Evolutionary conservation across 768 basidiomycete genomes (phyloP), one percentile per base, ranked within the genome.

Genomic region (Porphyrellus cyaneotinctus): DNA sequence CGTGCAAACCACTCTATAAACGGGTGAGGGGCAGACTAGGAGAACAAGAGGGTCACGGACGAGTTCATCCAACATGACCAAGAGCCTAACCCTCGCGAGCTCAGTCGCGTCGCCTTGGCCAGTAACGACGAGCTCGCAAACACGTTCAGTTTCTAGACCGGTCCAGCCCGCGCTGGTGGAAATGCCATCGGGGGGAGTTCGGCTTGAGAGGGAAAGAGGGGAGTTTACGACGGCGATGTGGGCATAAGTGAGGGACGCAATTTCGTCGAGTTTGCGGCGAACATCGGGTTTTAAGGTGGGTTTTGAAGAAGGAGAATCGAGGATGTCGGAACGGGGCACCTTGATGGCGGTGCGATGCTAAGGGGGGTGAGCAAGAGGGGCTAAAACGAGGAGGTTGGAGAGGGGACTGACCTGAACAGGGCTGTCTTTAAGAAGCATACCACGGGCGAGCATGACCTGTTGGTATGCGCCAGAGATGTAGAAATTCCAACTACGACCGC

Each of bases 21-120:
- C 43, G 28, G 38, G 15, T 55, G 22, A 58, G 51, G 45, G 17
- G 24, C 6, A 13, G 17, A 28, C 10, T 7, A n/a, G 8, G 15
- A 23, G 12, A 38, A 9, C 13, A 28, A 39, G 41, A 47, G 35
- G 47, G 36, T 22, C 28, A 81, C 92, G 61, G 54, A 95, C 94
- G 72, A 97, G 73, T 71, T 97, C 92, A 63, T 98, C 95, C 59
- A 97, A 73, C 83, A 97, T 91, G 53, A 95, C 95, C 58, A 98
- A 74, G 41, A 98, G 70, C 30, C 91, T 82, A 33, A 97, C 90
- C 59, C 93, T 83, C 28, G 95, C 95, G 24, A 95, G 78, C 62
- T 95, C 91, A 18, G 95, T 93, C 33, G 89, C 84, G 64, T 97
- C 91, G 37, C 88, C 87, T 41, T 82, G 78, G 2, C 95, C 95